Conservation (phyloP, 2,329 filamentous ascomycete genomes). For the Ophiosphaerella korrae region DNA sequence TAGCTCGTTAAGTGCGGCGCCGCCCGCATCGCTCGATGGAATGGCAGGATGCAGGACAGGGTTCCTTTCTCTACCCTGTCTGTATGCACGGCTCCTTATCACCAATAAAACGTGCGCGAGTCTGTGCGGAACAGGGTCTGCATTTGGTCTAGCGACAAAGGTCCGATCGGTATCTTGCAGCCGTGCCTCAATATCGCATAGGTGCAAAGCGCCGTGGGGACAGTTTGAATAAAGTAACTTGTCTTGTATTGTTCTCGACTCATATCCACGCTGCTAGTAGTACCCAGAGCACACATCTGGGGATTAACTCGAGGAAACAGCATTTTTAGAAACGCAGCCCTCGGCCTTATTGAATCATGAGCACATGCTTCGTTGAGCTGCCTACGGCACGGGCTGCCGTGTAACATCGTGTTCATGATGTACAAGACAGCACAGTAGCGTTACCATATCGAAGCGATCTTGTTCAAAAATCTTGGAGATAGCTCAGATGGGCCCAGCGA, state of each 20-base stretch:
- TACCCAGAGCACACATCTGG: not conserved
- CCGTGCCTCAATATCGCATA: not conserved
- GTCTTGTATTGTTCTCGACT: not conserved
- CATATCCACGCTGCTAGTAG: not conserved
- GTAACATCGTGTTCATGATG: too few species aligned
- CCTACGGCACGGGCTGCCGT: too few species aligned
- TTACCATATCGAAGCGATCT: too few species aligned
- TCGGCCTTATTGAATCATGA: not conserved
- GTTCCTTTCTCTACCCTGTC: not conserved
- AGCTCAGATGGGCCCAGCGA: too few species aligned
- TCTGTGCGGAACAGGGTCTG: not conserved
- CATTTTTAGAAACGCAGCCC: not conserved
- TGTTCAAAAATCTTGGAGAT: too few species aligned
- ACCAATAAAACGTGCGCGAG: not conserved
- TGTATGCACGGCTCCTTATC: constrained; percentile 3
- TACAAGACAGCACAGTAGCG: too few species aligned
- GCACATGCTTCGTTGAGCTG: not conserved
- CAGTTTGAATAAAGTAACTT: not conserved
- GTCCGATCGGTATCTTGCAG: not conserved
- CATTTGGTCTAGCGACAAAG: not conserved
- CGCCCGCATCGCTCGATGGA: not conserved
- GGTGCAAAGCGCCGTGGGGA: constrained; percentile 4
- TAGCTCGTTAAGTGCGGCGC: not conserved
- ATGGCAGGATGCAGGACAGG: not conserved
- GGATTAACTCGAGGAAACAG: not conserved